Evolutionary conservation across 1,139 yeast species (phyloP).

Genomic region (Diutina catenulata): DNA sequence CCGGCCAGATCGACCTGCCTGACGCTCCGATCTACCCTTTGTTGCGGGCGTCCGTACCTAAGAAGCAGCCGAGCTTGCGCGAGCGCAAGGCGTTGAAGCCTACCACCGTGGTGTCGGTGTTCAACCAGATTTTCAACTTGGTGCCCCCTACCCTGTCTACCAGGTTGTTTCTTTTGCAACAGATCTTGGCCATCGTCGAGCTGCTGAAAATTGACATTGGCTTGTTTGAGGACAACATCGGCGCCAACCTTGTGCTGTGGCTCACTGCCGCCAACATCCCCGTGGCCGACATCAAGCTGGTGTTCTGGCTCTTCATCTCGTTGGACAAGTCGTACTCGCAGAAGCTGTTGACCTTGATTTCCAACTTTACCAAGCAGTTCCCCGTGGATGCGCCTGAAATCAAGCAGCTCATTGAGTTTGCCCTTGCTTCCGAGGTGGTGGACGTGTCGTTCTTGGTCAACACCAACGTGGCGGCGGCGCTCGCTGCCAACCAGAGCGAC

Average conservation of each 20-base stretch:
- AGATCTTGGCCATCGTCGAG: constrained; percentile 23
- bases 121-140: constrained; percentile 34
- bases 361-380: constrained; percentile 21
- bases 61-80: constrained; percentile 30
- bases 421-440: constrained; percentile 29
- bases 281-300: constrained; percentile 17
- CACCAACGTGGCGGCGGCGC: constrained; percentile 25
- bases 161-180: constrained; percentile 22
- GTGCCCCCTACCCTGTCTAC: constrained; percentile 22
- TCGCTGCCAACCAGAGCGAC: constrained; percentile 13
- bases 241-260: constrained; percentile 27
- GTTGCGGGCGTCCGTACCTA: constrained; percentile 25
- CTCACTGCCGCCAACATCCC: constrained; percentile 20
- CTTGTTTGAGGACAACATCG: constrained; percentile 25
- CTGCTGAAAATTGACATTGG: constrained; percentile 22
- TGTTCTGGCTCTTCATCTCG: constrained; percentile 29
- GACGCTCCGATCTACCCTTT: constrained; percentile 19
- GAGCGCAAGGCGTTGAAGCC: constrained; percentile 36
- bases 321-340: constrained; percentile 22
- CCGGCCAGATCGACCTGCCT: constrained; percentile 18
- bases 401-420: constrained; percentile 22
- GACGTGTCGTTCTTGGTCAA: constrained; percentile 35
- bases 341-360: constrained; percentile 25
- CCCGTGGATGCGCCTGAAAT: constrained; percentile 17
- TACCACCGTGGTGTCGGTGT: constrained; percentile 30